Evolutionary conservation across 225 moss, liverwort and hornwort species (phyloP), one percentile per base, ranked within the genome.

Genomic region (Sphagnum tenellum): DNA sequence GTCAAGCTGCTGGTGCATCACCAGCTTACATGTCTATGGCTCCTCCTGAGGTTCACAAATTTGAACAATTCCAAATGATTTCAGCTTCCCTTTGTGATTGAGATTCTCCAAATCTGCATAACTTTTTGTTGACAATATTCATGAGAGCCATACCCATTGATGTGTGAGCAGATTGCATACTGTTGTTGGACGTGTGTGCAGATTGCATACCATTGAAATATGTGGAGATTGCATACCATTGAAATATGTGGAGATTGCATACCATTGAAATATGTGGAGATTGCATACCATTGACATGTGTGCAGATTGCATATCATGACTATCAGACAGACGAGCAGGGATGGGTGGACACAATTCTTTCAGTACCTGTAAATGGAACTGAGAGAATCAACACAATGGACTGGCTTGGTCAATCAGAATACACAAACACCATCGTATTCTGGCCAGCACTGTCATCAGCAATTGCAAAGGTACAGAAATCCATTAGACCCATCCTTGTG

Each of bases 341-440:
- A 62, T 87, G 86, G 81, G 76, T 89, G 60, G 87, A 87, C 69
- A 84, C 89, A 0, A 84, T 89, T 59, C 60, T 78, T 29, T 89
- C 87, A 48, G 89, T 89, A 6, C 78, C 82, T 12, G 7, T 74
- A 10, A 89, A 87, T 45, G 89, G 84, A 65, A 82, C 74, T 2
- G 80, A 87, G 63, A 70, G 87, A 63, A 87, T 87, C 59, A 87
- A 82, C 55, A 89, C 87, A 46, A 89, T 89, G 89, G 81, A 89
- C 76, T 89, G 89, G 89, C 80, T 87, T 5, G 87, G 82, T 45
- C 89, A 87, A 70, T 87, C 89, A 44, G 65, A 87, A 62, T 87
- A 45, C 62, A 8, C n/a, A 46, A 45, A 68, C 45, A 70, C 57
- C 4, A 72, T 74, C 54, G 71, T 87, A 13, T 87, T 78, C 66